These are phyloP conservation scores for Bauhinia variegata DNA, from an alignment of 306 rosid species.

Conservation along the genomic window DNA sequence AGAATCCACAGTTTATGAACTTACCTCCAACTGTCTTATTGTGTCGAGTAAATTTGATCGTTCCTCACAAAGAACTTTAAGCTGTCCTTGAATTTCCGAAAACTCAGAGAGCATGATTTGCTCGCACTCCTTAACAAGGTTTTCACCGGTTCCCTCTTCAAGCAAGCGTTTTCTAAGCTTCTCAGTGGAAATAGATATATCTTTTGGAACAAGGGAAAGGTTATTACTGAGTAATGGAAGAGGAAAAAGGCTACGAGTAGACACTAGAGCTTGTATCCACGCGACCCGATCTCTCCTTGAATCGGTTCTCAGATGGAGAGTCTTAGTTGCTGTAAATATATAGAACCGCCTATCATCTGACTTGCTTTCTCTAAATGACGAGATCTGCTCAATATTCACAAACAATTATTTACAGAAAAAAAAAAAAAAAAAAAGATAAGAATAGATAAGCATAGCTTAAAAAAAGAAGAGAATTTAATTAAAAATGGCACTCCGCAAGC, in stretches of 20 bases:
- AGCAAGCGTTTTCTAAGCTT: slow-evolving; percentile 71
- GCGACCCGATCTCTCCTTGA: slow-evolving; percentile 82
- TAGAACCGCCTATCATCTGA: slow-evolving; percentile 85
- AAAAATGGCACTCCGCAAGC: too few relatives aligned
- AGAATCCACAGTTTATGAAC: too few relatives aligned
- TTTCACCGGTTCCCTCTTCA: slow-evolving; percentile 77
- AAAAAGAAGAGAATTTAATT: background rate
- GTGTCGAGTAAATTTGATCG: slow-evolving; percentile 81
- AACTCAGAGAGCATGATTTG: slow-evolving; percentile 87
- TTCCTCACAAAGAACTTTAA: slow-evolving; percentile 66
- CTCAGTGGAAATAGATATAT: slow-evolving; percentile 71
- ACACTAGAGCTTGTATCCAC: slow-evolving; percentile 87
- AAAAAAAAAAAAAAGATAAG: slow-evolving; percentile 15
- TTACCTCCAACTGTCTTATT: slow-evolving; percentile 89
- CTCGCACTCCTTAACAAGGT: slow-evolving; percentile 76
- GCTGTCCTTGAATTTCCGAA: slow-evolving; percentile 69
- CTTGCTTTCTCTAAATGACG: slow-evolving; percentile 93
- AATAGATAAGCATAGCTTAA: background rate
- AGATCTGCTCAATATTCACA: slow-evolving; percentile 52
- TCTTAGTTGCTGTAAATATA: slow-evolving; percentile 90
- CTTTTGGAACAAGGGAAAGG: slow-evolving; percentile 61
- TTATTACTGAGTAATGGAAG: slow-evolving; percentile 45
- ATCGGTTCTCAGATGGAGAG: slow-evolving; percentile 90
- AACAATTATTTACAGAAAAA: background rate
- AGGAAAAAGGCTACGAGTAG: slow-evolving; percentile 71